Conservation (phyloP, 2,329 filamentous ascomycete genomes). For the Colletotrichum tanaceti region DNA sequence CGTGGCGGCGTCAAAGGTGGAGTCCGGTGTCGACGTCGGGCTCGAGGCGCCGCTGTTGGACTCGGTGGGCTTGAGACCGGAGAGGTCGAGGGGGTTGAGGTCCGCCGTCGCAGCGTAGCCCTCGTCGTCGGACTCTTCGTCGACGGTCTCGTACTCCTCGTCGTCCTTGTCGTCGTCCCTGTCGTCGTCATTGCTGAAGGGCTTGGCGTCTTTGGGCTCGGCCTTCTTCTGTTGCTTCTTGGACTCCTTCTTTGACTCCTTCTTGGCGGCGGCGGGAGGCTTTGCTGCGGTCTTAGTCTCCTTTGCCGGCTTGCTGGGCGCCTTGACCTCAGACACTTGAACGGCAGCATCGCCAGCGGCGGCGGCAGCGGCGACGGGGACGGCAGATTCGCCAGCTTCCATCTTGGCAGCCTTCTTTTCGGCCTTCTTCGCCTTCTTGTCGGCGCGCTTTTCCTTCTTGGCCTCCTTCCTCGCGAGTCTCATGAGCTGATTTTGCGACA, state of each 20-base stretch:
- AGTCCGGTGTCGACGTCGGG: constrained; percentile 60
- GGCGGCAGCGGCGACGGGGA: constrained; percentile 51
- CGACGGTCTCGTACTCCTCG: constrained; percentile 37
- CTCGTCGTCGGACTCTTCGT: constrained; percentile 42
- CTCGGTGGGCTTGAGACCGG: constrained; percentile 56
- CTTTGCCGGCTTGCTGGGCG: constrained; percentile 68
- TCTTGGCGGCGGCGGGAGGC: constrained; percentile 54
- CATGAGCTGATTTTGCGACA: constrained; percentile 41
- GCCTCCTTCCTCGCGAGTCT: constrained; percentile 39
- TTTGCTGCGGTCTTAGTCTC: constrained; percentile 63
- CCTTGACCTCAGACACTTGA: constrained; percentile 51
- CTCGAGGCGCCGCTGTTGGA: constrained; percentile 55
- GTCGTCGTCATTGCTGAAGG: constrained; percentile 32
- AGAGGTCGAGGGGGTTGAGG: constrained; percentile 45
- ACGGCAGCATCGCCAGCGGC: not conserved
- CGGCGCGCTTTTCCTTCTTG: constrained; percentile 58
- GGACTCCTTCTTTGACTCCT: constrained; percentile 58
- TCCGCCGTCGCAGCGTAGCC: constrained; percentile 34
- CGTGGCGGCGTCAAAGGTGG: constrained; percentile 67
- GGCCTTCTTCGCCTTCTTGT: constrained; percentile 58
- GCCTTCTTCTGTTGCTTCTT: constrained; percentile 53
- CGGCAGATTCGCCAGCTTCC: constrained; percentile 16
- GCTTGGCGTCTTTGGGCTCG: constrained; percentile 42
- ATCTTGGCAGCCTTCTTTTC: constrained; percentile 43
- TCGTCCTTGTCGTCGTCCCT: constrained; percentile 32